Percentiles rank a stretch among this genome's conserved stretches.
Conservation (phyloP, 2,329 filamentous ascomycete species). For the Paraphaeosphaeria minitans region DNA sequence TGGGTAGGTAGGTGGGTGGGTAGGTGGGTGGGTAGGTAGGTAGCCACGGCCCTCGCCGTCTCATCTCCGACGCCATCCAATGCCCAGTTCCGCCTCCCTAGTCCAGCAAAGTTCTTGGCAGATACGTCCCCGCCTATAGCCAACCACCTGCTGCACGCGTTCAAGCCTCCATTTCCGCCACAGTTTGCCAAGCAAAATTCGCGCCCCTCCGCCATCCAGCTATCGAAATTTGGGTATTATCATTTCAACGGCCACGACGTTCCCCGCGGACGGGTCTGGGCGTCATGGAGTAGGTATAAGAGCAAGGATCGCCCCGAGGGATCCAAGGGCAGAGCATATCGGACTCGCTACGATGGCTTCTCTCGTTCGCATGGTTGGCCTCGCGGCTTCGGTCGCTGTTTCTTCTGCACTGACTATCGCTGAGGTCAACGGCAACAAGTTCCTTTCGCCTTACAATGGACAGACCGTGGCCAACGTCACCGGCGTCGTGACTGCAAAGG, state of each 20-base stretch:
- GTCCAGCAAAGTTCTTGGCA: slow-evolving; percentile 10
- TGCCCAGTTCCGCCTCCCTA: slow-evolving; percentile 12
- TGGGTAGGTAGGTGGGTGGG: no score
- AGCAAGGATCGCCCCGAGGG: slow-evolving; percentile 1
- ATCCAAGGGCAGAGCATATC: slow-evolving; percentile 2
- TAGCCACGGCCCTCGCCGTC: slow-evolving; percentile 6
- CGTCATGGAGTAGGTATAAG: slow-evolving; percentile 13
- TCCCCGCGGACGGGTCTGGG: background rate
- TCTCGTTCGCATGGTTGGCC: slow-evolving; percentile 13
- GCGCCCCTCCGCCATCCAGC: slow-evolving; percentile 4
- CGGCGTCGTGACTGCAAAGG: slow-evolving; percentile 69
- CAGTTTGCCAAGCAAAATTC: slow-evolving; percentile 13
- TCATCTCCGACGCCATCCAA: slow-evolving; percentile 15
- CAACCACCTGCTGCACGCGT: slow-evolving; percentile 19
- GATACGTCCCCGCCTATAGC: slow-evolving; percentile 8
- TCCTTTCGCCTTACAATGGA: slow-evolving; percentile 65
- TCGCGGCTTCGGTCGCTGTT: slow-evolving; percentile 14
- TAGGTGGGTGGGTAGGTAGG: no score
- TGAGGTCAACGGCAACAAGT: slow-evolving; percentile 69
- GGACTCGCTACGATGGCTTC: slow-evolving; percentile 13
- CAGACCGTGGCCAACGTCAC: slow-evolving; percentile 63
- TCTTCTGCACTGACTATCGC: slow-evolving; percentile 32
- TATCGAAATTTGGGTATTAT: slow-evolving; percentile 1
- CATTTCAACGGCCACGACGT: slow-evolving; percentile 3
- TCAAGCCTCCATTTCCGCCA: slow-evolving; percentile 15